Evolutionary conservation across 208 protist genomes (phyloP), one percentile per base, ranked within the genome.

Genomic region (Zelonia costaricensis): DNA sequence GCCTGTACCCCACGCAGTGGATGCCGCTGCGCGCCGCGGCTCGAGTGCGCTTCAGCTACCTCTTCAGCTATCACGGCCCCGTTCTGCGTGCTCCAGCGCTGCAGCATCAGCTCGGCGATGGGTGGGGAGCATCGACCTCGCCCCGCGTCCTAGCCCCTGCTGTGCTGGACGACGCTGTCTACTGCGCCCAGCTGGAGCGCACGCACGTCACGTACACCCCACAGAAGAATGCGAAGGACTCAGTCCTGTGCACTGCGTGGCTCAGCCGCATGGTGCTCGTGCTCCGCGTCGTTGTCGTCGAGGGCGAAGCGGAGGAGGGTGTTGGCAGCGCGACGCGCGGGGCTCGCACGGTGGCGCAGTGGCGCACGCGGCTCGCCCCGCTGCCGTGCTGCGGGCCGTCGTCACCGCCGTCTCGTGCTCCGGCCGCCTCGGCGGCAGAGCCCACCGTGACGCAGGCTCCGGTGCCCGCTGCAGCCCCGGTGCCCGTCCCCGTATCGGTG

Each of bases 1-100:
- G 57, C 13, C n/a, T 48, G 42, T 57, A 54, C 20, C 65, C 65
- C n/a, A 65, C 65, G 13, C 65, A 54, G 25, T 72, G 65, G 65
- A 60, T 72, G 65, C 40, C 57, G 20, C 28, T 72, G 35, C 18
- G 27, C 13, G 12, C 30, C 13, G 42, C 18, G 2, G 30, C 65
- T 13, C 48, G 57, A 8, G 48, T 72, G 49, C 65, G 65, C 12
- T 60, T 72, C 42, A 54, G 31, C 25, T 72, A 55, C 49, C 13
- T 48, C 9, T 72, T 54, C 38, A 31, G 23, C 16, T 72, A 72
- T 28, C 48, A 72, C 48, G 65, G 65, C 3, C 65, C 65, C 25
- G 18, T 40, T 15, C 28, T 25, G 55, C n/a, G 3, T 57, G 10
- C 52, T 10, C 31, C 28, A 44, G 27, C 20, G 42, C 18, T n/a